Evolutionary conservation across 2,329 filamentous ascomycete species (phyloP).

Genomic region (Ascochyta lentis): DNA sequence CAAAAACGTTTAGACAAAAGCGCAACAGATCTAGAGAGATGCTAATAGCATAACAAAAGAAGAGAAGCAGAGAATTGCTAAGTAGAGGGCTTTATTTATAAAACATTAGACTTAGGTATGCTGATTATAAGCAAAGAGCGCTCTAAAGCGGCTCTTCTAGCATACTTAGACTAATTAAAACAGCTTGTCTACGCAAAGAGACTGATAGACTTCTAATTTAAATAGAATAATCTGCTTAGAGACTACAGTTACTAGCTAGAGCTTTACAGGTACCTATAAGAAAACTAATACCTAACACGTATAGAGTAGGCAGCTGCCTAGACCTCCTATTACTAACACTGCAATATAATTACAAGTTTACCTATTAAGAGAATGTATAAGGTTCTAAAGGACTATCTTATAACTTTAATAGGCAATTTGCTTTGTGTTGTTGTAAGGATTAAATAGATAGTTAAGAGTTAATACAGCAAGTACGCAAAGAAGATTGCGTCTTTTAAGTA

Average conservation of each 20-base stretch:
- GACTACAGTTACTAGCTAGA: slow-evolving; percentile 5
- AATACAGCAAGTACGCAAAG: slow-evolving; percentile 15
- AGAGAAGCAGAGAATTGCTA: slow-evolving; percentile 16
- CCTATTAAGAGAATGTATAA: slow-evolving; percentile 20
- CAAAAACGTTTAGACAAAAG: slow-evolving; percentile 23
- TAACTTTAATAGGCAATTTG: slow-evolving; percentile 18
- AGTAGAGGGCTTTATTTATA: slow-evolving; percentile 16
- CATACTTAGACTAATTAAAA: slow-evolving; percentile 5
- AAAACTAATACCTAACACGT: slow-evolving; percentile 15
- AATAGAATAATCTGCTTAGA: slow-evolving; percentile 16
- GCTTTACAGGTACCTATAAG: slow-evolving; percentile 10
- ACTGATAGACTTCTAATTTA: slow-evolving; percentile 16
- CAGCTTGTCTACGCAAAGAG: slow-evolving; percentile 23
- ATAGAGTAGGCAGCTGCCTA: slow-evolving; percentile 16
- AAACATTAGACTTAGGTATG: slow-evolving; percentile 21
- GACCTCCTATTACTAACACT: slow-evolving; percentile 17
- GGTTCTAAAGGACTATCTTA: slow-evolving; percentile 23
- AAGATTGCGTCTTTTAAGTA: slow-evolving; percentile 18
- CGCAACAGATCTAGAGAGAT: slow-evolving; percentile 17
- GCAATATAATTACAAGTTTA: slow-evolving; percentile 18
- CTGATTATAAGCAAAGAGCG: background rate
- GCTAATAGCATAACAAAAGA: slow-evolving; percentile 18
- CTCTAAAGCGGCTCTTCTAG: background rate
- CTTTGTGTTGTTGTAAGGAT: slow-evolving; percentile 14
- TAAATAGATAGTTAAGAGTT: slow-evolving; percentile 9